Percentiles rank a stretch among this genome's conserved stretches.
phyloP scores from a whole-genome alignment of 306 rosid species.

The Ammopiptanthus mongolicus region DNA sequence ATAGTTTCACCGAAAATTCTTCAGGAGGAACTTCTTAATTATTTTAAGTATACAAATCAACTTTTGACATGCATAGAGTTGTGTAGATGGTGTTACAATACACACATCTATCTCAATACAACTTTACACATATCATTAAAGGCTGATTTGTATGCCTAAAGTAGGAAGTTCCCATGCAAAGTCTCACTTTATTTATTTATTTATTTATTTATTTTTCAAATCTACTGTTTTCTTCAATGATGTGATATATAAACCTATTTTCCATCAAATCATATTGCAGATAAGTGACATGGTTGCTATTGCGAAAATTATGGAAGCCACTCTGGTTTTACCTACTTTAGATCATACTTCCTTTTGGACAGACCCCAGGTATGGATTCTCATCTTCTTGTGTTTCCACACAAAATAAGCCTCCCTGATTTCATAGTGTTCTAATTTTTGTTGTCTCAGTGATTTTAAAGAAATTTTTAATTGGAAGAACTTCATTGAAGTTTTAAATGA shows the following conservation, averaged over 20 bases:
- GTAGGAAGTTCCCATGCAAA: too few relatives aligned
- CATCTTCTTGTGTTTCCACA: not conserved
- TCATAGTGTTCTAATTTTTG: not conserved
- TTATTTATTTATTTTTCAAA: not conserved
- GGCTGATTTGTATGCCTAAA: not conserved
- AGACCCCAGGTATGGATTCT: constrained; percentile 46
- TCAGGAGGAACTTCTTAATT: not conserved
- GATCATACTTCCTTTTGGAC: constrained; percentile 70
- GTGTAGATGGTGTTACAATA: not conserved
- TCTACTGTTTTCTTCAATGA: not conserved
- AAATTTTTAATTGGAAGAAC: constrained; percentile 56
- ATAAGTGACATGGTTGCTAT: constrained; percentile 75
- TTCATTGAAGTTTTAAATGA: constrained; percentile 53
- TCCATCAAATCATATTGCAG: constrained; percentile 25
- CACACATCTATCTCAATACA: not conserved
- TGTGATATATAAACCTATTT: not conserved
- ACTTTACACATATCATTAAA: not conserved
- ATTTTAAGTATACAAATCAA: not conserved
- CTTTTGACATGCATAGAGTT: too few relatives aligned
- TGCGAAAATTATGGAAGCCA: constrained; percentile 68
- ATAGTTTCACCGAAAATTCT: not conserved
- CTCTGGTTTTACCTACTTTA: constrained; percentile 62
- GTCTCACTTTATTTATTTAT: not conserved
- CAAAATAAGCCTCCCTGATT: not conserved
- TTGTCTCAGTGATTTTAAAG: constrained; percentile 50